Evolutionary conservation across 1,139 yeast genomes (phyloP), one percentile per base, ranked within the genome.

Genomic region (Blastobotrys petasosporus): DNA sequence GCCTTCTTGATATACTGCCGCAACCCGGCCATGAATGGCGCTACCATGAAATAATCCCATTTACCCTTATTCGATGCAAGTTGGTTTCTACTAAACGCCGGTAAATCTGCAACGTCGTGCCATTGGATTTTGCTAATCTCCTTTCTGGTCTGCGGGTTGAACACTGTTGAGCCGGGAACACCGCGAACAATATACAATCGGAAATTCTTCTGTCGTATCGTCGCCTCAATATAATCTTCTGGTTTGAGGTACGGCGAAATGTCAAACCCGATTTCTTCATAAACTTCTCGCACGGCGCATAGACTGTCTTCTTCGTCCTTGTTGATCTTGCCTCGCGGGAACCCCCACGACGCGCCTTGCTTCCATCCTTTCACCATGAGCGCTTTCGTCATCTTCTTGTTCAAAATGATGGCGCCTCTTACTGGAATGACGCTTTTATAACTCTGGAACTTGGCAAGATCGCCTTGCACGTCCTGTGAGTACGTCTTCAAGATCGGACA

Each of bases 251-350:
- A 76, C 10, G 79, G 80, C 3, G 80, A 67, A 42, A 87, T 81
- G 64, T 90, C 94, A 59, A 83, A 88, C 0, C 98, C 96, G n/a
- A 90, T 92, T 64, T 94, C 99, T 67, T 94, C 99, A 53, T 76
- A 77, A 17, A 86, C 92, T 64, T 94, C 99, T 60, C 99, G 76
- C n/a, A 86, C 68, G 4, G 97, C 97, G 70, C 98, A 94, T 46
- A 77, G 80, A n/a, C 79, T 75, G 64, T 94, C 98, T 7, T 81
- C 72, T 66, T 94, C 99, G 59, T 82, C 95, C 62, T 92, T 90
- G 35, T 95, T 85, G 48, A 94, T 94, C 66, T 94, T 94, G 7
- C 99, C 99, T 63, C 96, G 74, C 4, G 99, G 99, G 60, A 94
- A 94, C 4, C 96, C 86, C 98, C 98, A 94, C 2, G 79, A 70